Evolutionary conservation across 169 alveolate species (phyloP), one percentile per base, ranked within the genome.

Genomic region (Plasmodium vivax): DNA sequence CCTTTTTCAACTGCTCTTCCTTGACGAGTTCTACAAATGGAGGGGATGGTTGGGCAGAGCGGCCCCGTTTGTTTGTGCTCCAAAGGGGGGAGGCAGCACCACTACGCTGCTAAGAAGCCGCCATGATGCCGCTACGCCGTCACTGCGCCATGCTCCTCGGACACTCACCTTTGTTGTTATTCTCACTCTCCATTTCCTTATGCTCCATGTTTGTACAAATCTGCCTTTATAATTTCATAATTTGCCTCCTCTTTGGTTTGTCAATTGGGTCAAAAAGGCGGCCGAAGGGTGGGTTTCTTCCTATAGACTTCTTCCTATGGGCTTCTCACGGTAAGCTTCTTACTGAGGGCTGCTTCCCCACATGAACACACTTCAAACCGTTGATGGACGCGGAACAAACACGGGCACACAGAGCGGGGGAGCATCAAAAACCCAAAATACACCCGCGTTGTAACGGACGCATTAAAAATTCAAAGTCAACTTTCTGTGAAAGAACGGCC

Each of bases 151-250:
- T 45, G n/a, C n/a, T 45, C 56, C 56, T 3, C 0, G n/a, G n/a
- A n/a, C 16, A 62, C 87, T 62, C 68, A 87, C 93, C 54, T 87
- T 74, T 83, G 38, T 34, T 77, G 83, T 77, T 87, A 75, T 87
- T 77, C 9, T 73, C 85, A 87, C 68, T 85, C 32, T 73, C 32
- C 68, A 87, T 75, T 75, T 87, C 93, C 93, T 87, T 87, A 77
- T 87, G 74, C 68, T 87, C 93, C 93, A 87, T 87, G 71, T 87
- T 87, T 87, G 75, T 32, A 87, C 80, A 87, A 68, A 77, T 51
- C 23, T 68, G 36, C 72, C 68, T 87, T 77, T 87, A 75, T 38
- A 75, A 54, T 87, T 87, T 75, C 93, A 87, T 87, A 87, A 87
- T 87, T 87, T 87, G 80, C 54, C n/a, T 85, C 54, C 32, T 84